These are phyloP conservation scores for Lyophyllum atratum DNA, from an alignment of 768 basidiomycete species.

Conservation along the genomic window DNA sequence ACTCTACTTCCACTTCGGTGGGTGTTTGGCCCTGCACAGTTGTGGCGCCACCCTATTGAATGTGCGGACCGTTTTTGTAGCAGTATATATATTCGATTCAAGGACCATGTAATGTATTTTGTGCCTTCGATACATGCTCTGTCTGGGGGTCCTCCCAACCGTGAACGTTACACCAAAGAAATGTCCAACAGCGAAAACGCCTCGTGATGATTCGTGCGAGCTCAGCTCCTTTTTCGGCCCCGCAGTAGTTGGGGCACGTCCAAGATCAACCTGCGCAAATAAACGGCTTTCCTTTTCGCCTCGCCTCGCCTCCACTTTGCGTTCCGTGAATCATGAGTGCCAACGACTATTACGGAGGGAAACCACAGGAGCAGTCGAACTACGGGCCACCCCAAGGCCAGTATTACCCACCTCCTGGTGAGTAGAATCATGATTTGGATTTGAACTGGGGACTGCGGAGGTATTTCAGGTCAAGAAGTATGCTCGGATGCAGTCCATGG, in stretches of 20 bases:
- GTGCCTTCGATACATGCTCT: background rate
- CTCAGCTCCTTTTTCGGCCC: background rate
- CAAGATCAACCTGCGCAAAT: constrained; percentile 28
- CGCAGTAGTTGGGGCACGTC: too few relatives aligned
- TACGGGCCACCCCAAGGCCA: constrained; percentile 54
- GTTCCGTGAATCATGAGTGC: constrained; percentile 55
- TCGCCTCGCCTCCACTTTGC: constrained; percentile 15
- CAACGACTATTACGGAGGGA: constrained; percentile 70
- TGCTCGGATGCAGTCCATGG: background rate
- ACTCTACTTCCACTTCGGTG: background rate
- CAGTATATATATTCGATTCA: background rate
- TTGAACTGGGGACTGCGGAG: constrained; percentile 1
- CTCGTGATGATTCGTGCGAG: background rate
- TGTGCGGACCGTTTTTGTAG: background rate
- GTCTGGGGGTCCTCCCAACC: background rate
- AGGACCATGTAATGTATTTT: background rate
- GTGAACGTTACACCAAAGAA: background rate
- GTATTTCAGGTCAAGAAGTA: background rate
- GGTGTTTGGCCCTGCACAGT: background rate
- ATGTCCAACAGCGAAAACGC: background rate
- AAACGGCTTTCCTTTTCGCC: constrained; percentile 19
- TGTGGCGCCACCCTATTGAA: background rate
- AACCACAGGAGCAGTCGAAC: constrained; percentile 51
- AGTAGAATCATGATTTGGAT: background rate
- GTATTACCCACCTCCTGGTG: constrained; percentile 41